Evolutionary conservation across 2,329 filamentous ascomycete genomes (phyloP).

Genomic region (Thermochaetoides dissita): DNA sequence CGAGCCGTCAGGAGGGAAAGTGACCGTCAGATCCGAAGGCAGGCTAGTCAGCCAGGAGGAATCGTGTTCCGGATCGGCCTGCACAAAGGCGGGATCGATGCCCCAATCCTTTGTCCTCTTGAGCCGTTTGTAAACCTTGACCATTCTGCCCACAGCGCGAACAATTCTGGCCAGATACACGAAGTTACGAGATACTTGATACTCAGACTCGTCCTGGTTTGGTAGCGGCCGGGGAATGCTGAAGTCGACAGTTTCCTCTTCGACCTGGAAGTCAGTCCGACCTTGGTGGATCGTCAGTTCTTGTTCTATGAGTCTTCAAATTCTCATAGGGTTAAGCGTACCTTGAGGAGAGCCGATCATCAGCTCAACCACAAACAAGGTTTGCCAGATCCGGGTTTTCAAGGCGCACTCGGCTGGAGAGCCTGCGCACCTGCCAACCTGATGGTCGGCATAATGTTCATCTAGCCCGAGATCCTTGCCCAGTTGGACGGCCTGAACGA

Average conservation of each 20-base stretch:
- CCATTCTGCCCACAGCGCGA: constrained; percentile 65
- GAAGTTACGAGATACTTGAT: constrained; percentile 68
- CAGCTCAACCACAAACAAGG: constrained; percentile 69
- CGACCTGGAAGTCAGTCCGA: constrained; percentile 64
- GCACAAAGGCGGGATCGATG: constrained; percentile 67
- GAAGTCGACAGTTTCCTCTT: constrained; percentile 63
- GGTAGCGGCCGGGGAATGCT: constrained; percentile 47
- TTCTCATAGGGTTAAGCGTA: constrained; percentile 22
- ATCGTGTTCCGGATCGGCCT: constrained; percentile 63
- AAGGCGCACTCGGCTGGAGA: constrained; percentile 62
- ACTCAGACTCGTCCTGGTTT: constrained; percentile 61
- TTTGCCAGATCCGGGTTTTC: constrained; percentile 82
- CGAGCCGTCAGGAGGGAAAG: constrained; percentile 63
- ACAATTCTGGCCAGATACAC: constrained; percentile 67
- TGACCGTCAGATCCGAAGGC: constrained; percentile 63
- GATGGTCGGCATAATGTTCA: constrained; percentile 71
- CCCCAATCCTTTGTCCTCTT: constrained; percentile 71
- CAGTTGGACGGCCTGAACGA: constrained; percentile 86
- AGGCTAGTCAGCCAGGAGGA: constrained; percentile 58
- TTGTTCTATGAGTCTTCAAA: not conserved
- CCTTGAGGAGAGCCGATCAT: constrained; percentile 94
- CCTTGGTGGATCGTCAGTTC: constrained; percentile 29
- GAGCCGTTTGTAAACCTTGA: constrained; percentile 57
- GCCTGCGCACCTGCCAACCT: constrained; percentile 55
- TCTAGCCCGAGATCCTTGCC: constrained; percentile 80